Evolutionary conservation across 345 rosid genomes (phyloP).

Genomic region (Bretschneidera sinensis): DNA sequence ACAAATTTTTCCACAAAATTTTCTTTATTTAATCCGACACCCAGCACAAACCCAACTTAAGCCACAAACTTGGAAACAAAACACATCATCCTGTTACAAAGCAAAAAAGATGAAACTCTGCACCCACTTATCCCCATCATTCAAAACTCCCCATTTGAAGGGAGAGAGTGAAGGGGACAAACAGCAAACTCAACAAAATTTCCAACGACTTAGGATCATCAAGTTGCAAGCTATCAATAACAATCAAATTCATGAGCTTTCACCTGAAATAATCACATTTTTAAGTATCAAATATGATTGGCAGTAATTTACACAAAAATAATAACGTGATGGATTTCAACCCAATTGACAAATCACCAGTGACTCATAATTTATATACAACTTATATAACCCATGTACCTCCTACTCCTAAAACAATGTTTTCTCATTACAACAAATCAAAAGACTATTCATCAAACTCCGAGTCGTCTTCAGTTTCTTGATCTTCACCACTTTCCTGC

Average conservation of each 20-base stretch:
- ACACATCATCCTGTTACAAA: too few relatives aligned
- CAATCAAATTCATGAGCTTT: conserved; percentile 1
- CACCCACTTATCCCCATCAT: too few relatives aligned
- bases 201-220: too few relatives aligned
- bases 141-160: too few relatives aligned
- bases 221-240: too few relatives aligned
- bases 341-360: neutral
- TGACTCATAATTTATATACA: conserved; percentile 17
- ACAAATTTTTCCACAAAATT: too few relatives aligned
- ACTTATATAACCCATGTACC: conserved; percentile 2
- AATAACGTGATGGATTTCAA: conserved; percentile 11
- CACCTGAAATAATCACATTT: conserved; percentile 1
- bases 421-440: conserved; percentile 17
- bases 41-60: too few relatives aligned
- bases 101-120: too few relatives aligned
- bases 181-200: too few relatives aligned
- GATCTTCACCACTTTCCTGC: conserved; percentile 70
- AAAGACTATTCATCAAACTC: conserved; percentile 45
- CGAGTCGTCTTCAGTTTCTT: conserved; percentile 59
- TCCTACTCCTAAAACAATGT: conserved; percentile 19
- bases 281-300: neutral
- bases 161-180: too few relatives aligned
- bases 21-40: too few relatives aligned
- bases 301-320: conserved; percentile 27
- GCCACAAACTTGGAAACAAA: too few relatives aligned